Evolutionary conservation across 2,329 filamentous ascomycete genomes (phyloP).

Genomic region (Juglanconis sp.): DNA sequence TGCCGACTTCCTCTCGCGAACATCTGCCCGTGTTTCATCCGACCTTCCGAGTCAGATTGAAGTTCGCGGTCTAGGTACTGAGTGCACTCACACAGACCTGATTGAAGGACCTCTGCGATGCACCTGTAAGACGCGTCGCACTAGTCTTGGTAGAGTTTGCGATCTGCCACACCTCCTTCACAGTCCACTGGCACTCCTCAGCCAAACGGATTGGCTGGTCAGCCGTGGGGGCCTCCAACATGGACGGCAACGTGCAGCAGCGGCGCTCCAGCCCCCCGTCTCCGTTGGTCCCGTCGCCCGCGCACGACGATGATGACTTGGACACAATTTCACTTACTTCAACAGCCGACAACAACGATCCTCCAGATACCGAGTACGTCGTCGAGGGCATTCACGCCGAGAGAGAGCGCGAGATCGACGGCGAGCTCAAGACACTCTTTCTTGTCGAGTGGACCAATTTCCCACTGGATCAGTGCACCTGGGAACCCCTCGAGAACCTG

Average conservation of each 20-base stretch:
- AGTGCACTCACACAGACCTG: background rate
- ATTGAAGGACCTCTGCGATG: background rate
- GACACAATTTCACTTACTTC: conserved; percentile 57
- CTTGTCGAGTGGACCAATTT: conserved; percentile 66
- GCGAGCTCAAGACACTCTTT: conserved; percentile 39
- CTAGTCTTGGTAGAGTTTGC: background rate
- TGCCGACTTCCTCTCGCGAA: too few species aligned
- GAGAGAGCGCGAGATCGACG: conserved; percentile 27
- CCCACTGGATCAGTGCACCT: conserved; percentile 51
- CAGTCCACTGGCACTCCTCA: background rate
- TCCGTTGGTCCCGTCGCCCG: background rate
- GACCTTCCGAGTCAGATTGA: too few species aligned
- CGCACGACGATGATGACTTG: conserved; percentile 40
- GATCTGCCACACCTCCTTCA: background rate
- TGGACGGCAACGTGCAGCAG: background rate
- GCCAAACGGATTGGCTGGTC: background rate
- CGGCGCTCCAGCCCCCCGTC: background rate
- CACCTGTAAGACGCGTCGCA: background rate
- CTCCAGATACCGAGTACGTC: conserved; percentile 46
- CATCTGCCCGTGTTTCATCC: too few species aligned
- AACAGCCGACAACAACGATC: conserved; percentile 33
- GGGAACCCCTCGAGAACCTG: conserved; percentile 49
- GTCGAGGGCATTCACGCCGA: conserved; percentile 55
- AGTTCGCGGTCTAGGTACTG: too few species aligned
- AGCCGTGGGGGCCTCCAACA: background rate